Evolutionary conservation across 805 yeast species (phyloP).

Genomic region (Saccharomycopsis schoenii): DNA sequence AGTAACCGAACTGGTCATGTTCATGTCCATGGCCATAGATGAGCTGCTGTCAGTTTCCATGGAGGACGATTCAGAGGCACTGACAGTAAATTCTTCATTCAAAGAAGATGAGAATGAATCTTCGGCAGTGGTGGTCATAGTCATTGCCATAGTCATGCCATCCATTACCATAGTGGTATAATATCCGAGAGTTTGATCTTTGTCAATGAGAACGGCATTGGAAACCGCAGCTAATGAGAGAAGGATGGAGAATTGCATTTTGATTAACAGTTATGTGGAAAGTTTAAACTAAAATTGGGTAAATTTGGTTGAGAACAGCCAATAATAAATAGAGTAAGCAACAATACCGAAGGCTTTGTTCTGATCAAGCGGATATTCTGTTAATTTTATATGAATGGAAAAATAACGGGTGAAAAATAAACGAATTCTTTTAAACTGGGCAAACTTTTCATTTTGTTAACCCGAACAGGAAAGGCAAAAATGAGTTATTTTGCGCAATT

Average conservation of each 20-base stretch:
- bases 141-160: slow-evolving; percentile 1
- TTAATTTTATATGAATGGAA: too few species aligned
- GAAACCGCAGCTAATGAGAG: neutral
- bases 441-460: neutral
- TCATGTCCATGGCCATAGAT: neutral
- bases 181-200: neutral
- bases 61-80: neutral
- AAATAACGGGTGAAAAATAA: too few species aligned
- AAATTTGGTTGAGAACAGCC: neutral
- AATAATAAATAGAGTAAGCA: too few species aligned
- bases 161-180: neutral
- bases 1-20: neutral
- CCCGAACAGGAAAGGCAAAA: neutral
- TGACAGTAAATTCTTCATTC: neutral
- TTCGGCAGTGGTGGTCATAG: neutral
- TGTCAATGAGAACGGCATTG: neutral
- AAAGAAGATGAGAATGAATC: neutral
- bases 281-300: too few species aligned
- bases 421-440: too few species aligned
- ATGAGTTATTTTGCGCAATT: neutral
- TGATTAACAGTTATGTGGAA: neutral
- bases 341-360: too few species aligned
- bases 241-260: neutral
- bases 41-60: neutral
- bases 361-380: too few species aligned